Base-by-base conservation (phyloP, 257 asterid genomes). In the Solanum chaucha region DNA sequence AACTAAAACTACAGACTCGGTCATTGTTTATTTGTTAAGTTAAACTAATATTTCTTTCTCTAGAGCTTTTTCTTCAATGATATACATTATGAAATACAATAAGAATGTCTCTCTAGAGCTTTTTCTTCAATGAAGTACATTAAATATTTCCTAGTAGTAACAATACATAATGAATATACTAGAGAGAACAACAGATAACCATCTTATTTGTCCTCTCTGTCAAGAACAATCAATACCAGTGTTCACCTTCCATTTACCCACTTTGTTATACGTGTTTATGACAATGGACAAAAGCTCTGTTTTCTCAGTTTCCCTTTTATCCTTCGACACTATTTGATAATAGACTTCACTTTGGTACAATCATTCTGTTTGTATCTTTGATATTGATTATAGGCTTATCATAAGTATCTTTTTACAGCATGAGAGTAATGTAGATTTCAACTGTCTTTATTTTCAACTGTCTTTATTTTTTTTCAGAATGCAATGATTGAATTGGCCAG, bases 401-500 rank as follows among this genome's bases (percentile, higher is more conserved):
- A 40, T 65, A 36, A 59, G 13, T 22, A 24, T 11, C 8, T 40
- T 71, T 78, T 46, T 9, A 28, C 3, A 10, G 67, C 19, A 9
- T 17, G 85, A 14, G n/a, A 17, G 17, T 46, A 1, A 28, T 80
- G 10, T 28, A 8, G 85, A 80, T 48, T 28, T 80, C 17, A 28
- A 46, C 73, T 9, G 24, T 46, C 36, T 5, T 48, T 3, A 38
- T 15, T 73, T 59, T 30, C 17, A 28, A 46, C 73, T 9, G 24
- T 46, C 36, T 5, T 48, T 3, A 38, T 15, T 73, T 59, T 30
- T 65, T 83, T 80, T 51, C 93, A 95, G 99, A 95, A 95, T 90
- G 92, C 90, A 8, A 34, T 92, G 68, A 88, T 97, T 38, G 98
- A 95, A 93, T 92, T 97, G 75, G 98, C 90, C 58, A 93, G 95